Percentiles rank a stretch among this genome's conserved stretches.
Conservation (phyloP, 2,329 filamentous ascomycete genomes). For the Cytospora chrysosperma region DNA sequence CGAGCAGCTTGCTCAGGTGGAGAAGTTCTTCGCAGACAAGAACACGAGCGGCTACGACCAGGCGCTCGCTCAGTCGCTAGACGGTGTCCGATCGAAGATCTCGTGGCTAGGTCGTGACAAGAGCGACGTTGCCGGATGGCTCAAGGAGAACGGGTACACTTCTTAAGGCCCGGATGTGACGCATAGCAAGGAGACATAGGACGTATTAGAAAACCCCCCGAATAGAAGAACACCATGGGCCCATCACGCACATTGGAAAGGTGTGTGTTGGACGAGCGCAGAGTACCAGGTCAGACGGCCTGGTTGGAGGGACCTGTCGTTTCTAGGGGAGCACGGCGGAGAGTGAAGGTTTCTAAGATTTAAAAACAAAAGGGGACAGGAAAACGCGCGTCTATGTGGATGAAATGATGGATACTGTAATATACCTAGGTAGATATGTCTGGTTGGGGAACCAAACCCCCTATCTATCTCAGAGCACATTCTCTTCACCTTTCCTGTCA, state of each 20-base stretch:
- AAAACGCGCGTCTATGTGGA: too few species aligned
- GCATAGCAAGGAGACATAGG: not conserved
- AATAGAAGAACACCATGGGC: not conserved
- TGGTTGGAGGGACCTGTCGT: not conserved
- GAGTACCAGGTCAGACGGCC: not conserved
- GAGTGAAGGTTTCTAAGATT: not conserved
- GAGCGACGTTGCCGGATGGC: conserved; percentile 60
- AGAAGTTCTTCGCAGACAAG: conserved; percentile 78
- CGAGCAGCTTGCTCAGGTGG: conserved; percentile 72
- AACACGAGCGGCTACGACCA: conserved; percentile 85
- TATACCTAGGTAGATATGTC: too few species aligned
- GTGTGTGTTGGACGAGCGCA: not conserved
- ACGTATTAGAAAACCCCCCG: too few species aligned
- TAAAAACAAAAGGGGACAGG: too few species aligned
- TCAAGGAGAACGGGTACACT: conserved; percentile 37
- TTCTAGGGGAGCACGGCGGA: not conserved
- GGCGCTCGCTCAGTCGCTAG: conserved; percentile 83
- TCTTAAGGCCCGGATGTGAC: not conserved
- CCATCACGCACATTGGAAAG: not conserved
- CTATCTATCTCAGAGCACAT: too few species aligned
- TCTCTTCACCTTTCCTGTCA: too few species aligned
- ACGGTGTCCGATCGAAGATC: conserved; percentile 80
- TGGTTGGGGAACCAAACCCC: too few species aligned
- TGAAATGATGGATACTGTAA: too few species aligned
- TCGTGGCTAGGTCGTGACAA: conserved; percentile 76